Base-by-base conservation (phyloP, 345 rosid genomes). In the Citrus cavaleriei region DNA sequence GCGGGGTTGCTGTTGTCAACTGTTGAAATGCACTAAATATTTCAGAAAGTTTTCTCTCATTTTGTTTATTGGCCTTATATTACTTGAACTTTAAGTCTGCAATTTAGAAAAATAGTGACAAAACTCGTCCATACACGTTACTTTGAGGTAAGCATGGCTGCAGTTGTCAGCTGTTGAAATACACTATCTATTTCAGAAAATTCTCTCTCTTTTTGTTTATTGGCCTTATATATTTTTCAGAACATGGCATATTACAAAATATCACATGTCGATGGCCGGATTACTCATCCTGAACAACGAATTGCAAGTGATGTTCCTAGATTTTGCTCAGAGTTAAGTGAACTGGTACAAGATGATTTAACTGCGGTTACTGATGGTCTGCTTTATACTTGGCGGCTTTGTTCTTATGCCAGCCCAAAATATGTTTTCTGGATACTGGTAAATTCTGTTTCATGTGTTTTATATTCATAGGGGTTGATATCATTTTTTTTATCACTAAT, bases 401-500 rank as follows among this genome's bases (percentile, higher is more conserved):
- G 98, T 80, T 94, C 99, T 76, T 97, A 97, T 84, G 90, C 98
- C 65, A 94, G 99, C 85, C 99, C 99, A 27, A 97, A 94, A 89
- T 97, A 97, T 81, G 82, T 97, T 63, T 85, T 96, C 75, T 93
- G 97, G 97, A 94, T 97, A 79, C 76, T 93, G 99, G 99, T 97
- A 89, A 83, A 46, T 83, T 75, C 79, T 77, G 64, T 10, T 73
- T 30, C 5, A 13, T 28, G 63, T 69, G 65, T 69, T 37, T 64
- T 69, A 49, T 63, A 63, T 55, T 62, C n/a, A 34, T n/a, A 40
- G 25, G 28, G 40, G 2, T 55, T 62, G 67, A 35, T 75, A 59
- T 49, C 55, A 24, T 73, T 1, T 38, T 34, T 27, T 60, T 38
- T 24, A 37, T 38, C 21, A 28, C 40, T 55, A 12, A 59, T 64